Base-by-base conservation (phyloP, 2,329 filamentous ascomycete genomes). In the Xylaria digitata region DNA sequence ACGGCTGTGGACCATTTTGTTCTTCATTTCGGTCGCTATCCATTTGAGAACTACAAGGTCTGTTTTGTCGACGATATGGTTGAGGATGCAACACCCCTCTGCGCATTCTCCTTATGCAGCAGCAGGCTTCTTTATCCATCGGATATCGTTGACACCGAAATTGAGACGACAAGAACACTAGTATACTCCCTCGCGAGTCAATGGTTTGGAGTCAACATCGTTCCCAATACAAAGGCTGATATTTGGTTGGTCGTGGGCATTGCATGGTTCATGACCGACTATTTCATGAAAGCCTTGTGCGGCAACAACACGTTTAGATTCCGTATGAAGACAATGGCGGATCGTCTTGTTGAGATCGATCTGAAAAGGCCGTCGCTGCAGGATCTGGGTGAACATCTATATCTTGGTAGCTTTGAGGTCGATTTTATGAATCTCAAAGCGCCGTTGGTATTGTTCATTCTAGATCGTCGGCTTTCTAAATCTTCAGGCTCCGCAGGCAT, bases 221-320 rank as follows among this genome's bases (percentile, higher is more conserved):
- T 97, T 54, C 91, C 96, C 0, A 92, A 94, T 75, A 89, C 91
- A 46, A 88, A 90, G 19, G 85, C 86, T 58, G 96, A 99, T 78
- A 88, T 90, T 61, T 99, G 96, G 96, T 89, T 96, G 21, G 90
- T 95, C 13, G 87, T 96, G 61, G 96, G 95, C 15, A 91, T 96
- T 53, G 92, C 95, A 0, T 94, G 95, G 82, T 99, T 93, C 82
- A 97, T 99, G 86, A 94, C 95, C 1, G 95, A 97, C 73, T 86
- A 93, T 3, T 97, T 97, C 79, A 92, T 98, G 87, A 93, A 90
- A 77, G 90, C 89, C 71, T 84, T 99, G 2, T 96, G 93, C 75
- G 96, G 96, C 7, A 96, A 96, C 76, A 99, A 99, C 76, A 93
- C 97, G 74, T 96, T 97, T 77, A 87, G 94, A 11, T 98, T 94